Conservation (phyloP, 139 green algal genomes). For the Chlorella sp. region DNA sequence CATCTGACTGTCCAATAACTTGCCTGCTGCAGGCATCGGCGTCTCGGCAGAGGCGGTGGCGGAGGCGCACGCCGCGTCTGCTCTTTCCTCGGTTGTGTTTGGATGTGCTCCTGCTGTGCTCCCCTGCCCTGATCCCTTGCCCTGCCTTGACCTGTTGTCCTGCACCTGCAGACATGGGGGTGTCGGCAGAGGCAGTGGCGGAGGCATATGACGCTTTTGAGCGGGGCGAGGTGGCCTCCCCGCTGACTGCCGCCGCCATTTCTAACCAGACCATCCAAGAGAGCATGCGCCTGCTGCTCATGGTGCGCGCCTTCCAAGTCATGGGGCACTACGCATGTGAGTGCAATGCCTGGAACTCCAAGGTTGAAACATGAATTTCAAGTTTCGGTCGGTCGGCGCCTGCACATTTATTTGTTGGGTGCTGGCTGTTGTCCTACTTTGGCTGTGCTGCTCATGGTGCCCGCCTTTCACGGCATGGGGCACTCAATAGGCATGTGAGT, state of each 20-base stretch:
- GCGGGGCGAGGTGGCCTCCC: constrained; percentile 64
- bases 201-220: constrained; percentile 90
- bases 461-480: constrained; percentile 90
- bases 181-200: constrained; percentile 83
- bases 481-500: constrained; percentile 30
- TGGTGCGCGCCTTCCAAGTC: constrained; percentile 96
- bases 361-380: too few species aligned
- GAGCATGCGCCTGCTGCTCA: constrained; percentile 89
- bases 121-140: background rate
- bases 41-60: constrained; percentile 84
- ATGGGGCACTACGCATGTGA: constrained; percentile 39
- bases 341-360: too few species aligned
- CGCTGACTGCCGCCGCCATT: constrained; percentile 77
- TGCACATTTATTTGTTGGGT: too few species aligned
- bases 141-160: background rate
- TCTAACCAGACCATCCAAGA: constrained; percentile 96
- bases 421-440: too few species aligned
- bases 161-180: constrained; percentile 72
- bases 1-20: too few species aligned
- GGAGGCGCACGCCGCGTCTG: constrained; percentile 86
- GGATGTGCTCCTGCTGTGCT: background rate
- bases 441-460: constrained; percentile 94
- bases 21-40: constrained; percentile 75
- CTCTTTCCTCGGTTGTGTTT: too few species aligned
- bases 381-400: too few species aligned